A percentile compares a stretch with the other conserved stretches of the same genome.
Conservation (phyloP, 257 asterid species). For the Phtheirospermum japonicum region DNA sequence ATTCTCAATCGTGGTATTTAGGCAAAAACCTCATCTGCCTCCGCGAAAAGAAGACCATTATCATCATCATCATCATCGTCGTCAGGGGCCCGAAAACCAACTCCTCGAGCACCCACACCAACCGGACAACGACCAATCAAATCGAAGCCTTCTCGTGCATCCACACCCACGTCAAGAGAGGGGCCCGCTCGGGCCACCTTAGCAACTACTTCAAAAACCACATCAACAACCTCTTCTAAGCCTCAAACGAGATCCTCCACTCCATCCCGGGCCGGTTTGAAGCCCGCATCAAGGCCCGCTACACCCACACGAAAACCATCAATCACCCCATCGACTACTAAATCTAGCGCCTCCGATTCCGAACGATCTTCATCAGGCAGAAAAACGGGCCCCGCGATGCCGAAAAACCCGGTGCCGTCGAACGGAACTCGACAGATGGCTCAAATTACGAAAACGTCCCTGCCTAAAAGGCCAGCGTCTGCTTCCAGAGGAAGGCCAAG, state of each 20-base stretch:
- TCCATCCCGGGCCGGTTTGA: slow-evolving; percentile 31
- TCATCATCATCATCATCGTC: slow-evolving; percentile 34
- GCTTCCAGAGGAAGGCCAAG: slow-evolving; percentile 54
- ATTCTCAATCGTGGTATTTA: background rate
- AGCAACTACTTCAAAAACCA: slow-evolving; percentile 42
- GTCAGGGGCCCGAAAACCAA: slow-evolving; percentile 33
- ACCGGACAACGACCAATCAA: slow-evolving; percentile 47
- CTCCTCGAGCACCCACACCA: slow-evolving; percentile 55
- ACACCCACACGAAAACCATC: slow-evolving; percentile 53
- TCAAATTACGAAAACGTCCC: slow-evolving; percentile 28
- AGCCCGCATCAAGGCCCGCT: slow-evolving; percentile 47
- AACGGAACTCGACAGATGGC: slow-evolving; percentile 33
- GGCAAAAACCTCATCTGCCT: background rate
- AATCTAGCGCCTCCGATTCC: slow-evolving; percentile 30
- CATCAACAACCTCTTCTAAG: slow-evolving; percentile 48
- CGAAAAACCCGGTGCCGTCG: slow-evolving; percentile 35
- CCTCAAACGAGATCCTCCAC: slow-evolving; percentile 26
- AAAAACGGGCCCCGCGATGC: slow-evolving; percentile 30
- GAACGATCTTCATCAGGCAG: slow-evolving; percentile 32
- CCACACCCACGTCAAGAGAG: slow-evolving; percentile 42
- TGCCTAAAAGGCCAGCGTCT: slow-evolving; percentile 65
- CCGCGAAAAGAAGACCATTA: slow-evolving; percentile 38
- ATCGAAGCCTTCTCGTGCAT: slow-evolving; percentile 45
- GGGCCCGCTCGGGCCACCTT: slow-evolving; percentile 16
- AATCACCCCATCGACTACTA: slow-evolving; percentile 24